Evolutionary conservation across 2,329 filamentous ascomycete genomes (phyloP).

Genomic region (Aspergillus sergii): DNA sequence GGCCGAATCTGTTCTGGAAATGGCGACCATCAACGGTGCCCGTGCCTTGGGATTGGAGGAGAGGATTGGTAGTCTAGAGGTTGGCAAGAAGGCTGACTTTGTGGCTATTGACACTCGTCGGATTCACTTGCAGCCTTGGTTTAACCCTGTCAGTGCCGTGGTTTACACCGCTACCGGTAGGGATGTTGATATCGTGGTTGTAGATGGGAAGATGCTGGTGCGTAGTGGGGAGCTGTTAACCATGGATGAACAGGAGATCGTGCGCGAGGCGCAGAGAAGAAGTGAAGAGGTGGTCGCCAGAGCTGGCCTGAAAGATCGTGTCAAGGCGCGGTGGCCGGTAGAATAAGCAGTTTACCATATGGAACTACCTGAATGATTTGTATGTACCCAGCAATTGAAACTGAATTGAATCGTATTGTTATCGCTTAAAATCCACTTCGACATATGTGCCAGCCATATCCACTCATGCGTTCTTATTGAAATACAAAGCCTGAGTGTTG

Average conservation of each 20-base stretch:
- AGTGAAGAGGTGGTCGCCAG: constrained; percentile 42
- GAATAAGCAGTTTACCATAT: background rate
- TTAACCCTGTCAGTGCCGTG: constrained; percentile 41
- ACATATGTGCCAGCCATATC: background rate
- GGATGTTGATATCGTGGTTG: constrained; percentile 50
- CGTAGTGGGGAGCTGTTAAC: constrained; percentile 36
- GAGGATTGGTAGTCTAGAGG: constrained; percentile 42
- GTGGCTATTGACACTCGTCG: constrained; percentile 36
- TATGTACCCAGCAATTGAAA: background rate
- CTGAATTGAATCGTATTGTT: background rate
- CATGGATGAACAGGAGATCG: constrained; percentile 41
- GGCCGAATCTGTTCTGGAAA: constrained; percentile 52
- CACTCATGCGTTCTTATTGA: constrained; percentile 22
- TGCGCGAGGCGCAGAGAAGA: constrained; percentile 36
- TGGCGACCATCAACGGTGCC: constrained; percentile 57
- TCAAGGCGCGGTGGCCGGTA: background rate
- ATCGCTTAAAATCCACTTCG: background rate
- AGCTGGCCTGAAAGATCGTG: constrained; percentile 33
- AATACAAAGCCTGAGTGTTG: constrained; percentile 39
- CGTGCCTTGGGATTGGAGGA: constrained; percentile 49
- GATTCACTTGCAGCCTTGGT: constrained; percentile 41
- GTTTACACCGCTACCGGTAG: constrained; percentile 49
- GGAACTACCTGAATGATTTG: background rate
- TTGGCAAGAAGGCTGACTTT: constrained; percentile 48
- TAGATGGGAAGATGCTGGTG: constrained; percentile 46